Base-by-base conservation (phyloP, 495 filamentous ascomycete genomes). In the Neohortaea acidophila region DNA sequence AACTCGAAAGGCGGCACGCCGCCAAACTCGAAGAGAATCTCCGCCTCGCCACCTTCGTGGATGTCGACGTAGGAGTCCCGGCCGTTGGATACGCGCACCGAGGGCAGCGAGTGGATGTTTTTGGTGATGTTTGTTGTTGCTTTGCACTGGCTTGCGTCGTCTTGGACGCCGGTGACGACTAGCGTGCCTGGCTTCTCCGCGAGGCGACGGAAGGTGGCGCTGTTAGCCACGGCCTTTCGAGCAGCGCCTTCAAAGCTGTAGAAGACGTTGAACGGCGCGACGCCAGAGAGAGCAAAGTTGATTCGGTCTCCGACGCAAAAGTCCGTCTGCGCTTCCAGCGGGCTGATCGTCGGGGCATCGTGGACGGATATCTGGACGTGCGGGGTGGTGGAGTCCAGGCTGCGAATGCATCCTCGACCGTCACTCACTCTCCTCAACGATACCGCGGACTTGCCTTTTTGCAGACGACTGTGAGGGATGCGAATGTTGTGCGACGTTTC, bases 1-100 rank as follows among this genome's bases (percentile, higher is more conserved):
- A 94, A 96, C 59, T 94, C 85, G 53, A 97, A 97, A 9, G 89
- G 89, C 43, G 89, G 89, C 9, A 84, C 87, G 30, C 89, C 89
- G 62, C 77, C 82, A 56, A 97, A 94, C 49, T 87, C 78, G 47
- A 96, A 94, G 28, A 81, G 62, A 40, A 97, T 83, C 55, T 93
- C 81, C 12, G 86, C 83, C 58, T 85, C 79, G 46, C 82, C 80
- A 51, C 89, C 89, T 62, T 96, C 87, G 54, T 94, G 89, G 41
- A 97, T 97, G 51, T 94, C 89, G 21, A 91, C 77, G 30, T 77
- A 72, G 9, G 75, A 72, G 14, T 76, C 69, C 24, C 67, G 68
- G 0, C 89, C 89, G 55, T 81, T 78, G 52, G 76, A 83, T 49
- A 97, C 81, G 43, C 73, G 73, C 23, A 94, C 89, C 45, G 79